Evolutionary conservation across 805 yeast species (phyloP), one percentile per base, ranked within the genome.

Genomic region (Ogataea nitratoaversa): DNA sequence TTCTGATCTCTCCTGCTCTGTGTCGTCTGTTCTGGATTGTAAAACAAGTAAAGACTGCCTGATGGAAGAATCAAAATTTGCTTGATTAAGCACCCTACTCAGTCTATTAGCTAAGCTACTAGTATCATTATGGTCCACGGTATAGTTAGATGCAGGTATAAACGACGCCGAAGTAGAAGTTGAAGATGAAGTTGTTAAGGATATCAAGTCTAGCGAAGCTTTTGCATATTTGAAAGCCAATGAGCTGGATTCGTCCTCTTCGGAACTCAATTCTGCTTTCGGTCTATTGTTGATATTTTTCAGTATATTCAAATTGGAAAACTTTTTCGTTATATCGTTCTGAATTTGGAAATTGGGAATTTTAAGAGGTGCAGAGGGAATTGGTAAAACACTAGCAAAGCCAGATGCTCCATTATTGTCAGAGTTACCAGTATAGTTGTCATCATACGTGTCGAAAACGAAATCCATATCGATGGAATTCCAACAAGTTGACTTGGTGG

Each of bases 201-300:
- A 37, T 16, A 68, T 52, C 43, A 76, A 52, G 17, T 61, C 62
- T 31, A 77, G 49, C 0, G 82, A 71, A 27, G 67, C 43, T 34
- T 62, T 48, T 0, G 82, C 83, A 48, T 77, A 77, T 41, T 68
- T 70, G 37, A 67, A 68, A 2, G 80, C 76, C 22, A 57, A 28
- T 2, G 47, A 33, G 31, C 43, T 43, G 34, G 35, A 42, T 28
- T 31, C 42, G 12, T 38, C 44, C 11, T 34, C 44, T 3, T 37
- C 46, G 22, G 38, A 41, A 19, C 28, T 30, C 12, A 34, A 36
- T 3, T 27, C 35, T 4, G 43, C 36, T 38, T 40, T 42, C 9
- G 38, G 31, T 27, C 45, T 42, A 3, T 47, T 43, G 22, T 46
- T 47, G 27, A 62, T 47, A 37, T 49, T 56, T 32, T 57, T 62